Evolutionary conservation across 1,139 yeast species (phyloP).

Genomic region (Diutina neorugosa): DNA sequence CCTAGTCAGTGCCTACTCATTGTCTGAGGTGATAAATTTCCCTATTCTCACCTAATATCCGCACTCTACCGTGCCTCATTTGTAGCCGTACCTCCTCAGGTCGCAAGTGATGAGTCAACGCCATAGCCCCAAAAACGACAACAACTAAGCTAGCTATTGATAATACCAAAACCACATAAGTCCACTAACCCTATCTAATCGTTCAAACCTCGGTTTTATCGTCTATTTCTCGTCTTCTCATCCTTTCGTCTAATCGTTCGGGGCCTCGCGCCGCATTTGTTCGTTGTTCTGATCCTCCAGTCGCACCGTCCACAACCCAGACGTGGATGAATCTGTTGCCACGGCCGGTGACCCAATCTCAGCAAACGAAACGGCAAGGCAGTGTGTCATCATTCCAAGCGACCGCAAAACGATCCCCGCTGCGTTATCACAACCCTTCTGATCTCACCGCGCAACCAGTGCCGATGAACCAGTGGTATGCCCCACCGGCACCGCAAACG

Average conservation of each 20-base stretch:
- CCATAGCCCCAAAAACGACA: no score
- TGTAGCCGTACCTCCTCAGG: no score
- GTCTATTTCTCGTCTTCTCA: no score
- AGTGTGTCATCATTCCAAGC: background rate
- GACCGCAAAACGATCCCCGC: background rate
- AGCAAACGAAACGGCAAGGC: background rate
- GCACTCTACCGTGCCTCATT: no score
- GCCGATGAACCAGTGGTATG: background rate
- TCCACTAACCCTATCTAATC: no score
- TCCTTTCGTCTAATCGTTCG: no score
- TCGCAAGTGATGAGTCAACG: no score
- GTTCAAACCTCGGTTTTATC: background rate
- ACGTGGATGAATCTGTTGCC: slow-evolving; percentile 1
- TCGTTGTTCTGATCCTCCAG: background rate
- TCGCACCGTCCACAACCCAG: background rate
- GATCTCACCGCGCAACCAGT: background rate
- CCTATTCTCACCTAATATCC: no score
- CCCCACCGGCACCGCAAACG: slow-evolving; percentile 1
- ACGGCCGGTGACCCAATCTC: background rate
- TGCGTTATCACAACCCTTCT: background rate
- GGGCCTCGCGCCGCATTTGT: slow-evolving; percentile 1
- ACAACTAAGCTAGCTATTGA: no score
- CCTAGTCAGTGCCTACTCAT: no score
- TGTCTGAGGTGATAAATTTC: no score
- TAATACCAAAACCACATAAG: no score